These are phyloP conservation scores for Acanthamoeba royreba DNA, from an alignment of 208 protist genomes.

Conservation along the genomic window DNA sequence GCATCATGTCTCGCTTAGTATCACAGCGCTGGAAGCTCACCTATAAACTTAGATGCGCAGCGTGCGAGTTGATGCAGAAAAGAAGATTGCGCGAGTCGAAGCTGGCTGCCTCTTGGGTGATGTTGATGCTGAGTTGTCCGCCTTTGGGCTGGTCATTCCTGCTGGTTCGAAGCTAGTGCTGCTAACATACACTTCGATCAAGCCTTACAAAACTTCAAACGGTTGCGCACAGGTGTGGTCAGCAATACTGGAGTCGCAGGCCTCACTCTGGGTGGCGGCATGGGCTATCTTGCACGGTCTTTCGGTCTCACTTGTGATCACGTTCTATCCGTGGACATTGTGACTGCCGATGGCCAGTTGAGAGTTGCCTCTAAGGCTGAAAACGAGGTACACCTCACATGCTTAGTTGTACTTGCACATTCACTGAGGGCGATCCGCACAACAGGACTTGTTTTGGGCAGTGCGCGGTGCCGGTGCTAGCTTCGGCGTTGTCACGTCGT, in stretches of 20 bases:
- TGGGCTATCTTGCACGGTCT: not conserved
- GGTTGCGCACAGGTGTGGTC: not conserved
- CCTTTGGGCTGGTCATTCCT: too few relatives aligned
- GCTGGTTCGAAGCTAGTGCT: too few relatives aligned
- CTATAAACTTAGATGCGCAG: too few relatives aligned
- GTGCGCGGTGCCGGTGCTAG: slow-evolving; percentile 52
- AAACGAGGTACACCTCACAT: not conserved
- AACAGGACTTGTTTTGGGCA: slow-evolving; percentile 60
- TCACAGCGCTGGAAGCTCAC: too few relatives aligned
- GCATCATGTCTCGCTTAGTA: too few relatives aligned
- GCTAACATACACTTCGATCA: too few relatives aligned
- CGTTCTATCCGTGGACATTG: not conserved
- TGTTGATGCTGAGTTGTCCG: too few relatives aligned
- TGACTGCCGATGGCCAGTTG: not conserved
- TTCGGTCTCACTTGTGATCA: slow-evolving; percentile 7
- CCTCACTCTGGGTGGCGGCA: slow-evolving; percentile 31
- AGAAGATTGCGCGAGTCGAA: too few relatives aligned
- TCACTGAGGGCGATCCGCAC: too few relatives aligned
- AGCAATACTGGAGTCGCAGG: slow-evolving; percentile 34
- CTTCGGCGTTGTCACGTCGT: slow-evolving; percentile 54
- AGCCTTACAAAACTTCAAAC: too few relatives aligned
- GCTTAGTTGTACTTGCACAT: not conserved
- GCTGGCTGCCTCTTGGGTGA: too few relatives aligned
- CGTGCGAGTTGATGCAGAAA: too few relatives aligned
- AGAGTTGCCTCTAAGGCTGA: not conserved